Percentiles rank a stretch among this genome's conserved stretches.
phyloP scores from a whole-genome alignment of 768 basidiomycete genomes.

The Grammothele lineata region DNA sequence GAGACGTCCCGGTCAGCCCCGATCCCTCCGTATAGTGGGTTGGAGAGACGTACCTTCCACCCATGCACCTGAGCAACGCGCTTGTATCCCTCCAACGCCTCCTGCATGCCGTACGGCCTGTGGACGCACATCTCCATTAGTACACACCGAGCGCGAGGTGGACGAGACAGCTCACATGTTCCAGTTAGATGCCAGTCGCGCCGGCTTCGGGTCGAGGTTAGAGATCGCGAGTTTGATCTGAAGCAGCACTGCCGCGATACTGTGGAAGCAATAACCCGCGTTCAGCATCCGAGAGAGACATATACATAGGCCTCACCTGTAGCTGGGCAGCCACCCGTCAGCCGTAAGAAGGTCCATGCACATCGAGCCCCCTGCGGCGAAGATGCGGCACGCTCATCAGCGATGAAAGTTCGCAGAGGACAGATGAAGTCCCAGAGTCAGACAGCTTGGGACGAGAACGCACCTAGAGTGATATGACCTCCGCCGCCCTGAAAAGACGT shows the following conservation, averaged over 20 bases:
- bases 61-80: slow-evolving; percentile 61
- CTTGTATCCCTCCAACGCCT: slow-evolving; percentile 61
- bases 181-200: slow-evolving; percentile 52
- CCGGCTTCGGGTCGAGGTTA: slow-evolving; percentile 60
- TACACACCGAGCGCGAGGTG: neutral
- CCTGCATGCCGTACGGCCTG: slow-evolving; percentile 44
- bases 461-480: slow-evolving; percentile 63
- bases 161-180: slow-evolving; percentile 31
- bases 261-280: slow-evolving; percentile 7
- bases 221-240: slow-evolving; percentile 71
- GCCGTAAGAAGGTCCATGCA: slow-evolving; percentile 71
- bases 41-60: slow-evolving; percentile 48
- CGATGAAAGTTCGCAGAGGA: neutral
- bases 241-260: slow-evolving; percentile 43
- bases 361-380: slow-evolving; percentile 55
- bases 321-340: slow-evolving; percentile 66
- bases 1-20: too few species aligned
- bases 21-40: too few species aligned
- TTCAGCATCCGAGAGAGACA: neutral
- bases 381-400: neutral
- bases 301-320: slow-evolving; percentile 36
- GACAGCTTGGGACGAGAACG: neutral
- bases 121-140: neutral
- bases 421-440: too few species aligned
- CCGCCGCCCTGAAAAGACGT: slow-evolving; percentile 71